These are phyloP conservation scores for Cytospora piceae DNA, from an alignment of 2,329 filamentous ascomycete species.

Conservation along the genomic window DNA sequence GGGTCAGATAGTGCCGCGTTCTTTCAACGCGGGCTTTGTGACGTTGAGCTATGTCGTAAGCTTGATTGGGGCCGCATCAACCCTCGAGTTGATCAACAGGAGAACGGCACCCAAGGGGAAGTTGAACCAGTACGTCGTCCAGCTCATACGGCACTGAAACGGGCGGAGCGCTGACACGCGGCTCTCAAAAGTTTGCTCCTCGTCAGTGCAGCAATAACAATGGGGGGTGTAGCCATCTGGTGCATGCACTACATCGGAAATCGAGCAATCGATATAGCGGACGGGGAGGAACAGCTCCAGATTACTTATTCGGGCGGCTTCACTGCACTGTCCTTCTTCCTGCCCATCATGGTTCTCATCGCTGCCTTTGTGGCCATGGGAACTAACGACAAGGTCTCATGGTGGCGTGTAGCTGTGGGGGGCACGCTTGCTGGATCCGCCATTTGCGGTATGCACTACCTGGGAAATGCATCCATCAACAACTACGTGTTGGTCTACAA, in stretches of 20 bases:
- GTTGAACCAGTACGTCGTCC: conserved; percentile 64
- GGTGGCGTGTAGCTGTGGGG: conserved; percentile 62
- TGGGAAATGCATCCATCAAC: conserved; percentile 80
- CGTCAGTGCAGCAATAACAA: conserved; percentile 65
- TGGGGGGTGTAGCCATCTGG: conserved; percentile 77
- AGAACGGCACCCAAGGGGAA: conserved; percentile 70
- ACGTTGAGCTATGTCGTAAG: conserved; percentile 77
- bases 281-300: conserved; percentile 66
- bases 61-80: conserved; percentile 75
- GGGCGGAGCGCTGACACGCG: conserved; percentile 1
- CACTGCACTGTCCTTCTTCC: conserved; percentile 77
- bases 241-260: conserved; percentile 86
- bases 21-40: conserved; percentile 64
- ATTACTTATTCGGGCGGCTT: conserved; percentile 74
- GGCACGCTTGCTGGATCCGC: conserved; percentile 73
- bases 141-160: background rate
- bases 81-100: conserved; percentile 79
- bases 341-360: conserved; percentile 76
- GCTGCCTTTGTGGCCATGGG: conserved; percentile 71
- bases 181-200: conserved; percentile 58
- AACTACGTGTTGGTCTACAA: conserved; percentile 73
- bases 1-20: conserved; percentile 51
- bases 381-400: conserved; percentile 59
- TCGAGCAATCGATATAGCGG: conserved; percentile 71
- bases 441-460: conserved; percentile 85